A percentile compares a stretch with the other conserved stretches of the same genome.
phyloP scores from a whole-genome alignment of 2,329 filamentous ascomycete genomes.

The Coniella vitis region DNA sequence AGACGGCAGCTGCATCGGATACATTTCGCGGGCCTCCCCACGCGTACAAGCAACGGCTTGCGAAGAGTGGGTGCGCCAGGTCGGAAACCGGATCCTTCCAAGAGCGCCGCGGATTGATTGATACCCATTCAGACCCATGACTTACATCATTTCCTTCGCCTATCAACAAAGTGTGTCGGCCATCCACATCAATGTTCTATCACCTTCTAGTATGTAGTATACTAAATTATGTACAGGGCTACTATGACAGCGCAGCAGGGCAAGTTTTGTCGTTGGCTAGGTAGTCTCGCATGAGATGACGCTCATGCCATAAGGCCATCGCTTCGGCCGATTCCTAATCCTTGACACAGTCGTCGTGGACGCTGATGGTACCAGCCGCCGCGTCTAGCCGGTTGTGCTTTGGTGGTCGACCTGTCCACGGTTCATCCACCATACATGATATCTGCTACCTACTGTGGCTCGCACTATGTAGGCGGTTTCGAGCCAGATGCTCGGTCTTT shows the following conservation, averaged over 20 bases:
- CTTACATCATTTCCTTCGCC: background rate
- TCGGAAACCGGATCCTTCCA: background rate
- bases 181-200: background rate
- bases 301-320: background rate
- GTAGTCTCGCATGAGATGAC: conserved; percentile 7
- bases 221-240: too few relatives aligned
- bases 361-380: background rate
- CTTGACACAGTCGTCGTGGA: background rate
- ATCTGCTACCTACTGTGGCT: too few relatives aligned
- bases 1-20: background rate
- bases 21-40: too few relatives aligned
- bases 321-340: too few relatives aligned
- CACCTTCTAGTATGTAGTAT: background rate
- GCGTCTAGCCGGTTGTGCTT: conserved; percentile 1
- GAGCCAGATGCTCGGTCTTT: background rate
- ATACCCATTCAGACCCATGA: background rate
- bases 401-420: too few relatives aligned
- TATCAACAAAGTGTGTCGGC: too few relatives aligned
- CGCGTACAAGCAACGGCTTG: background rate
- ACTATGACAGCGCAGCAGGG: too few relatives aligned
- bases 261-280: background rate
- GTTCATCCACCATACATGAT: too few relatives aligned
- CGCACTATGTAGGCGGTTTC: background rate
- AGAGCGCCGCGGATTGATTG: background rate
- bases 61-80: background rate